Conservation (phyloP, 2,329 filamentous ascomycete genomes). For the Aureobasidium sp. region DNA sequence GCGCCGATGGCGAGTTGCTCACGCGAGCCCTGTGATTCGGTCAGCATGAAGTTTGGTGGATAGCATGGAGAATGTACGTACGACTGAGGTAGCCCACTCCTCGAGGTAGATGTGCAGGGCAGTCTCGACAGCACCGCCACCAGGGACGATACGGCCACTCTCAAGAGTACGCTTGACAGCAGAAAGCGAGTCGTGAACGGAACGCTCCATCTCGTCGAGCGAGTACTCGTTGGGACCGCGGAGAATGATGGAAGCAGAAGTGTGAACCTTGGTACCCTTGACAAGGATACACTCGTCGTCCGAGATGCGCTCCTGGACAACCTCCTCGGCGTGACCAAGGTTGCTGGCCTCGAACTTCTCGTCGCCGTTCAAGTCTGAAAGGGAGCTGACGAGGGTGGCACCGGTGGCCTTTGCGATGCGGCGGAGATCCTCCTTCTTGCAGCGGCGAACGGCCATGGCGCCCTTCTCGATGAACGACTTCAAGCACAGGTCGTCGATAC, state of each 20-base stretch:
- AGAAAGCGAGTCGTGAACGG: slow-evolving; percentile 90
- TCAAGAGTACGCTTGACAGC: slow-evolving; percentile 96
- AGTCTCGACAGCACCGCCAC: slow-evolving; percentile 95
- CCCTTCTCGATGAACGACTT: slow-evolving; percentile 93
- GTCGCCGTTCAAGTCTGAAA: slow-evolving; percentile 95
- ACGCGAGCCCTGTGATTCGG: slow-evolving; percentile 56
- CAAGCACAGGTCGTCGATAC: slow-evolving; percentile 90
- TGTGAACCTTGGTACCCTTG: slow-evolving; percentile 85
- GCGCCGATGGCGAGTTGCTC: slow-evolving; percentile 97
- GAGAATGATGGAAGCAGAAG: slow-evolving; percentile 90
- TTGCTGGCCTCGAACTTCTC: slow-evolving; percentile 90
- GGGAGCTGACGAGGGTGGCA: slow-evolving; percentile 81
- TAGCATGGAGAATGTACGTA: slow-evolving; percentile 30
- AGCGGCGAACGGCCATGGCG: slow-evolving; percentile 89
- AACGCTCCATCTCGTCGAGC: slow-evolving; percentile 98
- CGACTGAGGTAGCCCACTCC: slow-evolving; percentile 95
- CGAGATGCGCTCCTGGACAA: slow-evolving; percentile 95
- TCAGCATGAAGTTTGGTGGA: neutral
- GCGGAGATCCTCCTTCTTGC: slow-evolving; percentile 96
- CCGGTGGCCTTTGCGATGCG: slow-evolving; percentile 94
- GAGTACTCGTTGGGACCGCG: slow-evolving; percentile 93
- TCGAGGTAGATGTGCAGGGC: slow-evolving; percentile 98
- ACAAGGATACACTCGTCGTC: slow-evolving; percentile 97
- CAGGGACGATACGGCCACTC: slow-evolving; percentile 92
- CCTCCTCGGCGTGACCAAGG: slow-evolving; percentile 86